phyloP scores from a whole-genome alignment of 768 basidiomycete species.

The Boletus edulis region DNA sequence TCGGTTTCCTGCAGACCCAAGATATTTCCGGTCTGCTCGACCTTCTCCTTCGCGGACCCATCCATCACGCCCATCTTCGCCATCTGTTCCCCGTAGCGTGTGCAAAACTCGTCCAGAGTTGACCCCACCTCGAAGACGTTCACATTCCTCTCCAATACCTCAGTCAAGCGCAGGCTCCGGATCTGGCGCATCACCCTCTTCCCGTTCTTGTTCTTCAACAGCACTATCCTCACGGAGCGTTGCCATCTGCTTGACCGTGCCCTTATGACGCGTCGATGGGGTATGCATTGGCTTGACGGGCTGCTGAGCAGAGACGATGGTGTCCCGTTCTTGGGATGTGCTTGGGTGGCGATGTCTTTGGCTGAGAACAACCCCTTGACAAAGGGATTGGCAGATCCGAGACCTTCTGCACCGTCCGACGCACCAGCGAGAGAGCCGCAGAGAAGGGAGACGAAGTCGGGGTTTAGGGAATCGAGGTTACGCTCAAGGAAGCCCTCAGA shows the following conservation, averaged over 20 bases:
- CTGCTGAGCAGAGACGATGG: conserved; percentile 93
- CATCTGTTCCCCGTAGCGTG: conserved; percentile 75
- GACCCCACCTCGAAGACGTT: conserved; percentile 82
- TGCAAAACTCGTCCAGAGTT: conserved; percentile 82
- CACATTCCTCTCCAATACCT: conserved; percentile 65
- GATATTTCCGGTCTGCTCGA: conserved; percentile 55
- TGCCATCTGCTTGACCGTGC: conserved; percentile 55
- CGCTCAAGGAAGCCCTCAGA: conserved; percentile 86
- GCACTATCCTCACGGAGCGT: conserved; percentile 31
- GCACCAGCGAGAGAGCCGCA: conserved; percentile 49
- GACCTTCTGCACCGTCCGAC: conserved; percentile 55
- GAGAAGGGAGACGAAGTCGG: conserved; percentile 89
- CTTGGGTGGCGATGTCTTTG: conserved; percentile 89
- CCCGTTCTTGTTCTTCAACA: conserved; percentile 48
- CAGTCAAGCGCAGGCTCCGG: conserved; percentile 71
- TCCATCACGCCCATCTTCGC: conserved; percentile 53
- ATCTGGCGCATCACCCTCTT: conserved; percentile 62
- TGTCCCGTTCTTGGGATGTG: conserved; percentile 89
- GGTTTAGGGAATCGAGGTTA: conserved; percentile 86
- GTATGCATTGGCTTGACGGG: conserved; percentile 92
- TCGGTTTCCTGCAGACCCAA: conserved; percentile 65
- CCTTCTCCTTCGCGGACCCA: conserved; percentile 55
- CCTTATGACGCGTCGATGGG: conserved; percentile 84
- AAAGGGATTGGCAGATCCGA: conserved; percentile 88
- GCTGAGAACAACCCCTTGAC: conserved; percentile 85